Evolutionary conservation across 2,329 filamentous ascomycete species (phyloP).

Genomic region (Trichophyton schoenleinii): DNA sequence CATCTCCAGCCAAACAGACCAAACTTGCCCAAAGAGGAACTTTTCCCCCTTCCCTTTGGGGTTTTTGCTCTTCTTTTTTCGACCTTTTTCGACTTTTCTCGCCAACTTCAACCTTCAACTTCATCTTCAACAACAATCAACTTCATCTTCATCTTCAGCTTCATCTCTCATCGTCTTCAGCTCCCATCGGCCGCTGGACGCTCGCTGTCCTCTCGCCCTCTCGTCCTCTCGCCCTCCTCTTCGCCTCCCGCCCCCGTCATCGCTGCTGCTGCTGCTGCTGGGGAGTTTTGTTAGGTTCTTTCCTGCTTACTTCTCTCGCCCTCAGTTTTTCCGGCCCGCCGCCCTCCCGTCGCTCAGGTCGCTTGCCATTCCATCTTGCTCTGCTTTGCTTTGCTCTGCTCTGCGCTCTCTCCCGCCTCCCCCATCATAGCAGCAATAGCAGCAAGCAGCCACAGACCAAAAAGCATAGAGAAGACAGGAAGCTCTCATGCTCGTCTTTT

Average conservation of each 20-base stretch:
- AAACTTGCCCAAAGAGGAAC: not conserved
- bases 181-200: no score
- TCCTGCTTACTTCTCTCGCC: not conserved
- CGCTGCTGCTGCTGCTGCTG: not conserved
- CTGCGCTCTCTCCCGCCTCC: no score
- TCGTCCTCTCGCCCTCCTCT: not conserved
- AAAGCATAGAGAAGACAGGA: no score
- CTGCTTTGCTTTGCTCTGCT: not conserved
- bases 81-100: not conserved
- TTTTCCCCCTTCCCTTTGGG: not conserved
- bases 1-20: no score
- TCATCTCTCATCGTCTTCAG: not conserved
- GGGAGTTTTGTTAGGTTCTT: not conserved
- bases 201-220: constrained; percentile 8
- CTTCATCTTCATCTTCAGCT: not conserved
- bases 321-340: not conserved
- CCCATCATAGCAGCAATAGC: no score
- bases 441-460: no score
- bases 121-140: not conserved
- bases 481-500: no score
- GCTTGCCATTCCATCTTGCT: not conserved
- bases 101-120: not conserved
- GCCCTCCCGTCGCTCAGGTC: not conserved
- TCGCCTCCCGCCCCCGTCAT: not conserved
- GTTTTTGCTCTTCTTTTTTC: not conserved